A percentile compares a stretch with the other conserved stretches of the same genome.
Conservation (phyloP, 1,139 yeast species). For the Yamadazyma oceani region DNA sequence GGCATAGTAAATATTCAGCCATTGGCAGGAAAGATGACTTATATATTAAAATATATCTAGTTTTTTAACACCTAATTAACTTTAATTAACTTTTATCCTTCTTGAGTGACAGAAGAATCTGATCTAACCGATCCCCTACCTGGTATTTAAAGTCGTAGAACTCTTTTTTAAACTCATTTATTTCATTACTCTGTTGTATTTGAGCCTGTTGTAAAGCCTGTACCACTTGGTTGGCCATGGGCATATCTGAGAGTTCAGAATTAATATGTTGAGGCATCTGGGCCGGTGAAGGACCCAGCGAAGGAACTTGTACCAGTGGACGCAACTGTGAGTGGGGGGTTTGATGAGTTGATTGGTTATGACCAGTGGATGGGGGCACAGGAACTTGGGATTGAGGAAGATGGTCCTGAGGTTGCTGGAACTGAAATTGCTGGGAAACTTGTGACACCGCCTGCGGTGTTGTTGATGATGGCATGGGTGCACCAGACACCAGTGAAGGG, state of each 20-base stretch:
- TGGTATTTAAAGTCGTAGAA: slow-evolving; percentile 17
- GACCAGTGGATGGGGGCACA: too few species aligned
- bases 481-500: neutral
- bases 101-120: slow-evolving; percentile 9
- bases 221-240: neutral
- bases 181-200: slow-evolving; percentile 13
- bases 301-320: too few species aligned
- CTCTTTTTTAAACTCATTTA: slow-evolving; percentile 18
- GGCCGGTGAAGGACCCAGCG: too few species aligned
- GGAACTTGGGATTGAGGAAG: too few species aligned
- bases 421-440: slow-evolving; percentile 9
- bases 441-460: slow-evolving; percentile 1
- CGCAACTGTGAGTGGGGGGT: too few species aligned
- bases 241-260: neutral
- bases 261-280: neutral
- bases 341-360: too few species aligned
- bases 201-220: slow-evolving; percentile 8
- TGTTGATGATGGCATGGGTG: slow-evolving; percentile 1
- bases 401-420: slow-evolving; percentile 1
- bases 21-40: too few species aligned
- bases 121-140: slow-evolving; percentile 13
- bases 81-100: slow-evolving; percentile 1
- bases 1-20: too few species aligned
- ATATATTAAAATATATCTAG: too few species aligned
- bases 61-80: too few species aligned